phyloP scores from a whole-genome alignment of 495 filamentous ascomycete species.

The Penicillium cataractarum region DNA sequence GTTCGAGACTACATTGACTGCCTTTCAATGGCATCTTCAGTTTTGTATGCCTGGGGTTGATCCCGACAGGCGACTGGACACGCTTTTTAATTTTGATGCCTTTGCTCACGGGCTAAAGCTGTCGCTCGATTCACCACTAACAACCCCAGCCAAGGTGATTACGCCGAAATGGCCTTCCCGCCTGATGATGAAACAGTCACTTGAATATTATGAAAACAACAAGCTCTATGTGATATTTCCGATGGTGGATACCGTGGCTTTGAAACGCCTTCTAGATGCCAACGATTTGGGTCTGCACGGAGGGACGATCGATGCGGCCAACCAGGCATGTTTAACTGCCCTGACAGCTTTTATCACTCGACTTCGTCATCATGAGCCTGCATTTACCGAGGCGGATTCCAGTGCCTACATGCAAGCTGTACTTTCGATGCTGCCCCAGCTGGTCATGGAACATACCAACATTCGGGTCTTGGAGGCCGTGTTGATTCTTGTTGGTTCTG shows the following conservation, averaged over 20 bases:
- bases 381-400: background rate
- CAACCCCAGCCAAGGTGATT: background rate
- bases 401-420: conserved; percentile 5
- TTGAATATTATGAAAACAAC: background rate
- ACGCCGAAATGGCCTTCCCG: background rate
- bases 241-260: conserved; percentile 1
- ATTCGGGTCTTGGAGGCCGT: background rate
- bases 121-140: background rate
- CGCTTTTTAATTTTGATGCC: conserved; percentile 2
- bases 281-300: background rate
- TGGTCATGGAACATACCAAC: conserved; percentile 6
- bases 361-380: background rate
- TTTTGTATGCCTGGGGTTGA: background rate
- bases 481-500: background rate
- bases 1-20: background rate
- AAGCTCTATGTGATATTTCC: conserved; percentile 8
- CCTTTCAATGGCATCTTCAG: conserved; percentile 7
- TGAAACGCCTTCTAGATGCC: background rate
- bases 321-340: background rate
- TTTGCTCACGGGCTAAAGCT: background rate
- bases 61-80: background rate
- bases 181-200: conserved; percentile 6
- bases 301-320: background rate
- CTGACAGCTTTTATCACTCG: conserved; percentile 9
- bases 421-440: conserved; percentile 3